Evolutionary conservation across 176 grass and related monocot species (phyloP), one percentile per base, ranked within the genome.

Genomic region (Puccinellia tenuiflora): DNA sequence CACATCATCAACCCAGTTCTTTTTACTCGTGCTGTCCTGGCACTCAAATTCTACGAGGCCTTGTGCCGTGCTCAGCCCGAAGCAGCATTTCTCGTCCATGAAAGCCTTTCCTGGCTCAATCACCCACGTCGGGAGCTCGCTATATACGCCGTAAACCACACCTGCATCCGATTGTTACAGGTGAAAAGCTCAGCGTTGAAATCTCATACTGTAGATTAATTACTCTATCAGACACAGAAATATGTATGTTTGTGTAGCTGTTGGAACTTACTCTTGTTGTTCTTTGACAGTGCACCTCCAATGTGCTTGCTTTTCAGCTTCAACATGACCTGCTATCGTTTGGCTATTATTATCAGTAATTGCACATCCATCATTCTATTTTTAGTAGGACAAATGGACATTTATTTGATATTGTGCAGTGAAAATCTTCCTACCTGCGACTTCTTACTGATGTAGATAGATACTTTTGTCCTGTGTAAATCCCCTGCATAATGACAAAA

Each of bases 251-350:
- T 56, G 26, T 22, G 37, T 7, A n/a, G 45, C 65, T 22, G 5
- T 12, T 63, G 5, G 20, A 79, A 84, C 96, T 83, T 87, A 95
- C 96, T 93, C 80, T 99, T 96, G 71, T 87, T 96, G 48, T 96
- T 99, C 77, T 99, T 99, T 53, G 96, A 96, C 38, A 99, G 78
- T 12, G 93, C 89, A 26, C 96, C 96, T 86, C 91, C 91, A 53
- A 99, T 93, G 67, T 92, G 89, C 75, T 99, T 96, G 93, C 93
- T 96, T 77, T 96, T 99, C 33, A 99, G 77, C 78, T 99, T 99
- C 83, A 99, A 76, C 37, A 99, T 83, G 56, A 99, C 96, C 96
- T 98, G 85, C 75, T 42, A 40, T 81, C 42, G 4, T 68, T 75
- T 28, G 54, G 45, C 42, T 21, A 17, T n/a, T 34, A 14, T 12